These are phyloP conservation scores for Papiliotrema fonsecae DNA, from an alignment of 1,284 basidiomycete species.

Conservation along the genomic window DNA sequence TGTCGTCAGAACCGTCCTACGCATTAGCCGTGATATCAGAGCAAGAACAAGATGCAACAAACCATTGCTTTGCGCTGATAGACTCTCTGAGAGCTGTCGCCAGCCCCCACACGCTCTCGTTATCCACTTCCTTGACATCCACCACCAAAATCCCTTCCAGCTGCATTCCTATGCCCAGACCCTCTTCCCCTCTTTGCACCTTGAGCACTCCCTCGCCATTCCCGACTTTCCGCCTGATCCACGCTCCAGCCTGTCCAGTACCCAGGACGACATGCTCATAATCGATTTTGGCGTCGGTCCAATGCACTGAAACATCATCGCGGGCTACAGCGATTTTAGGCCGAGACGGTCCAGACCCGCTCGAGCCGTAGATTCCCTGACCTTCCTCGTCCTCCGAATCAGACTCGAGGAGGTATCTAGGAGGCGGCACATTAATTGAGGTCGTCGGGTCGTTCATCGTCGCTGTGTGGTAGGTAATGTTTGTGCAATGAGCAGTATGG, in stretches of 20 bases:
- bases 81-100: slow-evolving; percentile 3
- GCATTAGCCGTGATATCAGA: slow-evolving; percentile 3
- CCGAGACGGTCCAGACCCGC: slow-evolving; percentile 5
- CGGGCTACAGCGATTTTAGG: slow-evolving; percentile 2
- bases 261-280: slow-evolving; percentile 19
- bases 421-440: slow-evolving; percentile 31
- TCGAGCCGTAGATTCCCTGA: slow-evolving; percentile 35
- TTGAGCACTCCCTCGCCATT: background rate
- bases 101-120: slow-evolving; percentile 5
- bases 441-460: slow-evolving; percentile 42
- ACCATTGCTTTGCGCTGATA: slow-evolving; percentile 18
- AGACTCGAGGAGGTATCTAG: slow-evolving; percentile 44
- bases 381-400: slow-evolving; percentile 46
- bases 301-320: background rate
- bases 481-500: too few species aligned
- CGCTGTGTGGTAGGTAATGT: background rate
- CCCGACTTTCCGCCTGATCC: slow-evolving; percentile 15
- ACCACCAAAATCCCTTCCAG: slow-evolving; percentile 11
- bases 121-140: slow-evolving; percentile 11
- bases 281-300: background rate
- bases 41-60: slow-evolving; percentile 3
- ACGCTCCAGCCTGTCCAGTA: slow-evolving; percentile 35
- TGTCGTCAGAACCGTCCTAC: slow-evolving; percentile 33
- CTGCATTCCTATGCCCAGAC: slow-evolving; percentile 10
- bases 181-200: slow-evolving; percentile 1